These are phyloP conservation scores for Spathaspora passalidarum DNA, from an alignment of 805 yeast species.

Conservation along the genomic window DNA sequence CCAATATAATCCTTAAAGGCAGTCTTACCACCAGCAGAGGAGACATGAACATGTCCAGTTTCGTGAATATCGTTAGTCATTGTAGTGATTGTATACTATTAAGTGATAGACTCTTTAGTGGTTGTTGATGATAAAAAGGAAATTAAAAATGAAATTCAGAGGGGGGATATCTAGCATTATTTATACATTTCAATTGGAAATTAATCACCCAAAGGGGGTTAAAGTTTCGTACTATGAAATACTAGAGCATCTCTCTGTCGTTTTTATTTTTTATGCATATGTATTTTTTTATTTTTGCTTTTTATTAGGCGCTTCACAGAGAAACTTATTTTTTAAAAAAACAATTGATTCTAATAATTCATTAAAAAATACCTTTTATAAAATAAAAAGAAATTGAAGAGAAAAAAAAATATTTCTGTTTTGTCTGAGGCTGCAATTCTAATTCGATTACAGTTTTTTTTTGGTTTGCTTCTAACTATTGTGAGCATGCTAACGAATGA, in stretches of 20 bases:
- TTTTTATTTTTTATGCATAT: neutral
- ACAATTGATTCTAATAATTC: neutral
- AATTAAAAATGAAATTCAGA: neutral
- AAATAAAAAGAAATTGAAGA: neutral
- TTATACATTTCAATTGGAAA: constrained; percentile 1
- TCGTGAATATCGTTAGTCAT: constrained; percentile 10
- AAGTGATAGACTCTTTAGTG: neutral
- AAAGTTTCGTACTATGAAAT: neutral
- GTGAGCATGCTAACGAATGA: too few relatives aligned
- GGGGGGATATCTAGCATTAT: constrained; percentile 1
- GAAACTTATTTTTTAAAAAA: neutral
- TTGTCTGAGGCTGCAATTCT: neutral
- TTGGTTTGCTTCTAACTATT: neutral
- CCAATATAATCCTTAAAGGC: constrained; percentile 82
- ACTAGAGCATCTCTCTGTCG: neutral
- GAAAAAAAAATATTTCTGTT: neutral
- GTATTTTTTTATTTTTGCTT: constrained; percentile 1
- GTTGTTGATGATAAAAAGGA: neutral
- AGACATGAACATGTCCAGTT: constrained; percentile 8
- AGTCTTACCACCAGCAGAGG: constrained; percentile 67
- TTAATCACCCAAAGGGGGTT: neutral
- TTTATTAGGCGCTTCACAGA: neutral
- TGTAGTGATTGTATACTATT: neutral
- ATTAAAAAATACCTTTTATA: neutral
- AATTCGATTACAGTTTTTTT: neutral